Conservation (phyloP, 2,329 filamentous ascomycete genomes). For the Stachybotrys elegans region DNA sequence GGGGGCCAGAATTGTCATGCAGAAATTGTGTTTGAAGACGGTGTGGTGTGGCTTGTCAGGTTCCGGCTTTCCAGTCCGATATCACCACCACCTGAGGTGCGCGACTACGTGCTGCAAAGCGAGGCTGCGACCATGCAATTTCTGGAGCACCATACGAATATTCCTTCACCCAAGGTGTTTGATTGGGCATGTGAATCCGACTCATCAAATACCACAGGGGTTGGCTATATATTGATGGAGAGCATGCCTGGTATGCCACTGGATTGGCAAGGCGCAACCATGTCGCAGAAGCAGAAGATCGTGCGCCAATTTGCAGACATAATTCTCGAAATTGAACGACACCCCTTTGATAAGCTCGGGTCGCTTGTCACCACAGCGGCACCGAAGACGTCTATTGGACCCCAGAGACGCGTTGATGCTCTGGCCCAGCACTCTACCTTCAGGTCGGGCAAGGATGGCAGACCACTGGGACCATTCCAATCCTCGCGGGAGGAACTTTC, state of each 20-base stretch:
- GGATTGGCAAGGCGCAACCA: constrained; percentile 21
- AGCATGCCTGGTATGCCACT: constrained; percentile 28
- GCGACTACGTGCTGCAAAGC: constrained; percentile 20
- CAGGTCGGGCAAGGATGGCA: not conserved
- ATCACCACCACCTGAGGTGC: constrained; percentile 14
- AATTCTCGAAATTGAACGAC: constrained; percentile 20
- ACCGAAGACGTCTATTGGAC: not conserved
- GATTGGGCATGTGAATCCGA: constrained; percentile 24
- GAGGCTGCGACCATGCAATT: constrained; percentile 20
- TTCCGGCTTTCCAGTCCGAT: constrained; percentile 13
- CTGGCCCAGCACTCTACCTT: constrained; percentile 1
- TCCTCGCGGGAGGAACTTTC: not conserved
- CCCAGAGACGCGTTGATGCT: not conserved
- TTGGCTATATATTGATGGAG: constrained; percentile 13
- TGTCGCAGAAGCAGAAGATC: constrained; percentile 18
- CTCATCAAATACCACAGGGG: constrained; percentile 15
- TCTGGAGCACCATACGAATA: constrained; percentile 12
- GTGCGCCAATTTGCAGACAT: constrained; percentile 21
- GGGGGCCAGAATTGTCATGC: constrained; percentile 21
- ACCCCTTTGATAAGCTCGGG: constrained; percentile 18
- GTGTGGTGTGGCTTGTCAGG: constrained; percentile 18
- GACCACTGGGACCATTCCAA: not conserved
- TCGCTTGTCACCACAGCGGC: constrained; percentile 8
- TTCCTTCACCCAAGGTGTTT: constrained; percentile 28
- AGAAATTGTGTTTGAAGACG: constrained; percentile 20